Evolutionary conservation across 306 rosid genomes (phyloP).

Genomic region (Dryas alaskensis): DNA sequence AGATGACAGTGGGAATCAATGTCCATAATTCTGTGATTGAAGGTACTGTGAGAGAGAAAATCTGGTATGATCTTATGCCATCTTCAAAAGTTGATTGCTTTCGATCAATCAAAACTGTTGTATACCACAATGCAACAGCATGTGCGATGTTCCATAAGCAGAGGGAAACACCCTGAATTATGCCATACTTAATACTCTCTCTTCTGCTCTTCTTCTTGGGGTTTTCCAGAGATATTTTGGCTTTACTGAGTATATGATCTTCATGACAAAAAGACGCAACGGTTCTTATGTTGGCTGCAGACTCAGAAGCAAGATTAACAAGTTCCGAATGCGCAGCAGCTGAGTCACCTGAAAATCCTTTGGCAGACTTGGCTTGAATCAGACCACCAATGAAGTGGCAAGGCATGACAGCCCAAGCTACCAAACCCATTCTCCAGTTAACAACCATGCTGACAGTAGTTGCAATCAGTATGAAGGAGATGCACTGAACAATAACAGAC

Average conservation of each 20-base stretch:
- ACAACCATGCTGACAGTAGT: constrained; percentile 66
- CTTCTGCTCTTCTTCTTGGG: constrained; percentile 61
- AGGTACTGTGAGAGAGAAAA: constrained; percentile 91
- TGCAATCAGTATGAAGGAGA: constrained; percentile 85
- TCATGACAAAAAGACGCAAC: constrained; percentile 86
- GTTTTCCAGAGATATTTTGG: constrained; percentile 49
- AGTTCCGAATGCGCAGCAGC: constrained; percentile 68
- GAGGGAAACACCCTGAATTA: constrained; percentile 76
- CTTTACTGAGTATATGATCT: constrained; percentile 61
- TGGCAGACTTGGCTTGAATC: constrained; percentile 84
- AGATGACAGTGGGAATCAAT: constrained; percentile 71
- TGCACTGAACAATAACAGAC: constrained; percentile 82
- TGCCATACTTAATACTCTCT: constrained; percentile 70
- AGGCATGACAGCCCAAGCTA: constrained; percentile 98
- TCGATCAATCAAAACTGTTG: constrained; percentile 58
- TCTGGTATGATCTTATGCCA: constrained; percentile 82
- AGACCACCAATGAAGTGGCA: constrained; percentile 96
- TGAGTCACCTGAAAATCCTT: constrained; percentile 81
- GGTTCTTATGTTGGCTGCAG: constrained; percentile 76
- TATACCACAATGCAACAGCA: constrained; percentile 90
- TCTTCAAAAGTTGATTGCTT: constrained; percentile 57
- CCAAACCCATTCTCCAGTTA: constrained; percentile 88
- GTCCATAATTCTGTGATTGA: constrained; percentile 90
- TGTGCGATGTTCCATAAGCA: constrained; percentile 93
- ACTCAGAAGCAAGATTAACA: constrained; percentile 71